These are phyloP conservation scores for Blastobotrys illinoisensis DNA, from an alignment of 1,139 yeast genomes.

Conservation along the genomic window DNA sequence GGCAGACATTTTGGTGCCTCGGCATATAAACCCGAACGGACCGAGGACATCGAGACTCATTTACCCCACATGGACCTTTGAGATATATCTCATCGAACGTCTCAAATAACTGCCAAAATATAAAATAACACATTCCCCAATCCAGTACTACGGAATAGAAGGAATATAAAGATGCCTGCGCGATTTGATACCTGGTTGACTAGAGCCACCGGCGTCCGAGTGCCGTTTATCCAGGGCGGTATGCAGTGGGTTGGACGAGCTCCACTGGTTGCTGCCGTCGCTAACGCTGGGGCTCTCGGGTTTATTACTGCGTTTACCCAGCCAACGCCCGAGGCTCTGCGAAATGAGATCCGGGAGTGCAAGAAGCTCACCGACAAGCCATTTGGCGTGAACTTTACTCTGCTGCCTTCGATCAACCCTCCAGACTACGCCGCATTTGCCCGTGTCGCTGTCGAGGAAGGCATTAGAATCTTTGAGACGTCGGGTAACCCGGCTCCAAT, in stretches of 20 bases:
- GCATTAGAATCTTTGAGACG: slow-evolving; percentile 33
- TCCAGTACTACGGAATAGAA: not conserved
- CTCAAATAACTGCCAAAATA: too few species aligned
- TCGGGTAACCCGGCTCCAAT: slow-evolving; percentile 33
- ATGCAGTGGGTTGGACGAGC: slow-evolving; percentile 34
- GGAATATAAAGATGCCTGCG: slow-evolving; percentile 4
- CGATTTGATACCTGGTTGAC: slow-evolving; percentile 28
- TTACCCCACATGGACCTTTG: not conserved
- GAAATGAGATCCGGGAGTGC: slow-evolving; percentile 28
- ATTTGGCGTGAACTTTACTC: slow-evolving; percentile 35
- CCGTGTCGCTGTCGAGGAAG: slow-evolving; percentile 33
- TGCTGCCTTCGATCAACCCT: slow-evolving; percentile 33
- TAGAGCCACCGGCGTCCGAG: slow-evolving; percentile 33
- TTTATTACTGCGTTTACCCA: slow-evolving; percentile 33
- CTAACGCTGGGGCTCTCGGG: slow-evolving; percentile 36
- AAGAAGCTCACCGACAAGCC: slow-evolving; percentile 26
- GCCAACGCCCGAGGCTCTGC: slow-evolving; percentile 31
- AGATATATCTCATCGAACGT: not conserved
- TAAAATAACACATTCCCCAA: too few species aligned
- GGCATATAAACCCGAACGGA: not conserved
- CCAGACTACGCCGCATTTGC: slow-evolving; percentile 34
- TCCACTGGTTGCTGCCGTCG: slow-evolving; percentile 34
- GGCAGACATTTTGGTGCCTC: not conserved
- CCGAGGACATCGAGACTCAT: not conserved
- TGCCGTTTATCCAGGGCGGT: slow-evolving; percentile 34